Evolutionary conservation across 225 moss, liverwort and hornwort genomes (phyloP).

Genomic region (Anthoceros angustus): DNA sequence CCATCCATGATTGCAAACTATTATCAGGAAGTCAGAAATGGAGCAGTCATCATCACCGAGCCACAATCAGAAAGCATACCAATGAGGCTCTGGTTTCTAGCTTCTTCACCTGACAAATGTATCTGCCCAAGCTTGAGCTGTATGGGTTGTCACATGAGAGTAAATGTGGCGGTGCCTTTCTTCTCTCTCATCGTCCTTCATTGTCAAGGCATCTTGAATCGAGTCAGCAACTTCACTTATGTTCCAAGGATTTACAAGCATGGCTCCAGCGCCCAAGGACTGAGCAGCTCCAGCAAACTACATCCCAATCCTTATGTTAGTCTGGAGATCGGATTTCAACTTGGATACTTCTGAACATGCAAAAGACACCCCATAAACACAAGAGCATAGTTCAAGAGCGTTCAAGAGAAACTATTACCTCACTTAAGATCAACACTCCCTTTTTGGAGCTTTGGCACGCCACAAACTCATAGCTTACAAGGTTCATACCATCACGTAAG

Average conservation of each 20-base stretch:
- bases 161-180: conserved; percentile 85
- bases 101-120: conserved; percentile 68
- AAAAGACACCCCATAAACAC: too few relatives aligned
- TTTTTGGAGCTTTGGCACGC: conserved; percentile 83
- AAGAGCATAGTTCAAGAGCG: too few relatives aligned
- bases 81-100: neutral
- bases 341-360: too few relatives aligned
- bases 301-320: neutral
- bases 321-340: neutral
- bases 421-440: conserved; percentile 80
- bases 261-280: conserved; percentile 92
- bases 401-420: conserved; percentile 25
- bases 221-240: conserved; percentile 88
- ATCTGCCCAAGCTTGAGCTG: conserved; percentile 97
- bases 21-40: too few relatives aligned
- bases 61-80: too few relatives aligned
- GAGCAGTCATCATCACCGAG: too few relatives aligned
- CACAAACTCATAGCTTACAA: conserved; percentile 97
- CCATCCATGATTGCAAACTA: too few relatives aligned
- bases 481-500: conserved; percentile 95
- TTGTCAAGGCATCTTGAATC: conserved; percentile 76
- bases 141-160: conserved; percentile 84
- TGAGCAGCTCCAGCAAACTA: conserved; percentile 98
- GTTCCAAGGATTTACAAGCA: conserved; percentile 98
- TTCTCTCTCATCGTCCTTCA: conserved; percentile 60